phyloP scores from a whole-genome alignment of 2,329 filamentous ascomycete species.

The Bipolaris victoriae region DNA sequence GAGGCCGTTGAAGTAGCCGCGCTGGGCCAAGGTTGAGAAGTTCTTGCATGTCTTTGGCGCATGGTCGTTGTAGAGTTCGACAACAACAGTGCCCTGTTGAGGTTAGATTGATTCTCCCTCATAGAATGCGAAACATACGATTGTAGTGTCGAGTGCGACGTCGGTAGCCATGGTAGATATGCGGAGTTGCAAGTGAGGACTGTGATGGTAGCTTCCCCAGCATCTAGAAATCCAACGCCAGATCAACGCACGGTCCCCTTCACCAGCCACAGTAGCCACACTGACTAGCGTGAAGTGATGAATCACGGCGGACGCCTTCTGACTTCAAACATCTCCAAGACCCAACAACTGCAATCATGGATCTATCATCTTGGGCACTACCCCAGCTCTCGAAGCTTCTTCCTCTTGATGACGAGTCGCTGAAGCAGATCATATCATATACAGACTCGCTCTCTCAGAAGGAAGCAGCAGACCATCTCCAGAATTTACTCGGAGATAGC shows the following conservation, averaged over 20 bases:
- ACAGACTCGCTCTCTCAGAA: constrained; percentile 75
- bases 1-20: constrained; percentile 86
- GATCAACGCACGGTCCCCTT: constrained; percentile 12
- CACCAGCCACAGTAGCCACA: constrained; percentile 27
- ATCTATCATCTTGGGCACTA: constrained; percentile 62
- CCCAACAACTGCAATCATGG: constrained; percentile 36
- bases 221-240: constrained; percentile 7
- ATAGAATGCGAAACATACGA: constrained; percentile 1
- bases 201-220: constrained; percentile 23
- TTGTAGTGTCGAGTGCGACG: constrained; percentile 74
- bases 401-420: constrained; percentile 81
- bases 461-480: constrained; percentile 82
- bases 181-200: constrained; percentile 25
- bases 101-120: constrained; percentile 4
- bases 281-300: constrained; percentile 23
- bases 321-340: constrained; percentile 6
- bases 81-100: constrained; percentile 74
- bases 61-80: constrained; percentile 90
- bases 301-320: constrained; percentile 23
- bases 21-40: constrained; percentile 77
- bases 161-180: constrained; percentile 59
- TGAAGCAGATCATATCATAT: constrained; percentile 85
- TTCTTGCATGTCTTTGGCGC: constrained; percentile 90
- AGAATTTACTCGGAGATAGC: constrained; percentile 85
- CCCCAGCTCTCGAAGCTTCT: constrained; percentile 80